phyloP scores from a whole-genome alignment of 305 asterid species.

The Fraxinus latifolia region DNA sequence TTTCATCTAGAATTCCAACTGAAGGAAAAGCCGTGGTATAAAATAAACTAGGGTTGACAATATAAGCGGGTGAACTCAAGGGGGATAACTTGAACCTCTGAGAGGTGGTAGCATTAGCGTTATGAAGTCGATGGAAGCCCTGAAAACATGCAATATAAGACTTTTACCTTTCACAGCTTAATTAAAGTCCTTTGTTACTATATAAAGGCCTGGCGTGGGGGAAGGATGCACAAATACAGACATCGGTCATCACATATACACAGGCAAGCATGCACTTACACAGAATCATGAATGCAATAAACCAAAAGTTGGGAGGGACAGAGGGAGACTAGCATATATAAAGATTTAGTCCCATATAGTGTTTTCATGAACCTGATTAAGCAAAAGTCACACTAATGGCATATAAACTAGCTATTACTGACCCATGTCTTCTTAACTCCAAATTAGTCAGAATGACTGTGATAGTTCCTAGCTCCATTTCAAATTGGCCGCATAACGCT shows the following conservation, averaged over 20 bases:
- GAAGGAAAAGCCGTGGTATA: constrained; percentile 35
- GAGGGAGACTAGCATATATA: neutral
- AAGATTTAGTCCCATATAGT: neutral
- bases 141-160: constrained; percentile 17
- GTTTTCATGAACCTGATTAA: neutral
- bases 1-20: constrained; percentile 25
- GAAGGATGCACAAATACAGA: neutral
- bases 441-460: neutral
- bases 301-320: neutral
- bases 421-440: neutral
- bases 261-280: neutral
- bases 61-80: constrained; percentile 22
- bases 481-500: neutral
- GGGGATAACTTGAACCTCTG: constrained; percentile 18
- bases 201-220: neutral
- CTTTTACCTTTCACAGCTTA: neutral
- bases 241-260: neutral
- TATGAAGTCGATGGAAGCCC: constrained; percentile 33
- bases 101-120: constrained; percentile 21
- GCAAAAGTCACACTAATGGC: neutral
- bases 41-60: constrained; percentile 23
- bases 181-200: neutral
- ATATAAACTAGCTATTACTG: neutral
- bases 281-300: neutral
- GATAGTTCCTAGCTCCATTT: neutral